A percentile compares a stretch with the other conserved stretches of the same genome.
Conservation (phyloP, 192 early-diverging fungal genomes). For the Allomyces javanicus region DNA sequence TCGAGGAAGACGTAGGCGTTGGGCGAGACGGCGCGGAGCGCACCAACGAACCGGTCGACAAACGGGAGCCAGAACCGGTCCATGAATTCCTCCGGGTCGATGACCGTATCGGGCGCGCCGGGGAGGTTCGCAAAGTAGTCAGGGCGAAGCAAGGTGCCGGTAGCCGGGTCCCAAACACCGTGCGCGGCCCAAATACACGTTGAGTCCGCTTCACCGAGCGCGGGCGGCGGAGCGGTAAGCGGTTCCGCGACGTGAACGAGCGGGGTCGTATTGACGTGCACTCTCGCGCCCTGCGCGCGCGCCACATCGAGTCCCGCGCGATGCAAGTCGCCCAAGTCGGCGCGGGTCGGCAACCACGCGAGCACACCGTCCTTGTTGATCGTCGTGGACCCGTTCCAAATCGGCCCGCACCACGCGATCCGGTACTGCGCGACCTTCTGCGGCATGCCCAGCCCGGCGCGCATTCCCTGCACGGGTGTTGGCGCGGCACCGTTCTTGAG, state of each 20-base stretch:
- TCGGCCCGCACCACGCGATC: conserved; percentile 26
- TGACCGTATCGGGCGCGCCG: conserved; percentile 8
- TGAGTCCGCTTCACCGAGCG: conserved; percentile 2
- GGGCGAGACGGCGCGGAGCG: conserved; percentile 19
- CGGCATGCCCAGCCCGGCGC: conserved; percentile 21
- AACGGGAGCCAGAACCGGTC: conserved; percentile 19
- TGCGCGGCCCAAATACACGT: conserved; percentile 32
- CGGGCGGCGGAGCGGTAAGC: background rate
- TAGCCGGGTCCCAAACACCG: conserved; percentile 22
- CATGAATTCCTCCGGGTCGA: background rate
- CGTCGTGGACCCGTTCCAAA: conserved; percentile 9
- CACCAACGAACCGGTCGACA: conserved; percentile 13
- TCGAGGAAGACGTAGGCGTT: conserved; percentile 35
- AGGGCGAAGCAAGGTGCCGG: conserved; percentile 4
- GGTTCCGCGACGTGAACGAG: background rate
- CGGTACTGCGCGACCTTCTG: conserved; percentile 26
- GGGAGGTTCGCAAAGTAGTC: conserved; percentile 28
- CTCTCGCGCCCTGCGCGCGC: background rate
- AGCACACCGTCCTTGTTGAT: conserved; percentile 21
- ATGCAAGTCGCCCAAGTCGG: background rate
- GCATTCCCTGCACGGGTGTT: conserved; percentile 28
- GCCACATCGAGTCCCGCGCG: background rate
- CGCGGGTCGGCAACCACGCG: conserved; percentile 14
- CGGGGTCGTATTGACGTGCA: background rate
- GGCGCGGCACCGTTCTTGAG: conserved; percentile 28